Conservation (phyloP, 768 basidiomycete species). For the Crassisporium funariophilum region DNA sequence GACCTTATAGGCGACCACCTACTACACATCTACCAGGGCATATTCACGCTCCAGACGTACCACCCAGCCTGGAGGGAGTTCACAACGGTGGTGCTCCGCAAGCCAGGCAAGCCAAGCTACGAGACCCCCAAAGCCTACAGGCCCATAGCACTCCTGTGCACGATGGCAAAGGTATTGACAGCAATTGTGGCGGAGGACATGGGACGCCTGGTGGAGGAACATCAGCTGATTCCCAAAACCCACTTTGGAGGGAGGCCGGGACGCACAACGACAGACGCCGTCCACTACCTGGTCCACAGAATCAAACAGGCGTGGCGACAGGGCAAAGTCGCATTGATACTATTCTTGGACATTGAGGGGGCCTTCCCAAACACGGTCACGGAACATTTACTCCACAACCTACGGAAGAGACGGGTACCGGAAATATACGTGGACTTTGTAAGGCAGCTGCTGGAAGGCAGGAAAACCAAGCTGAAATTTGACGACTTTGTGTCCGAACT, state of each 20-base stretch:
- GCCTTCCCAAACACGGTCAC: slow-evolving; percentile 40
- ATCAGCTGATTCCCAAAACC: slow-evolving; percentile 25
- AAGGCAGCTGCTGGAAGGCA: neutral
- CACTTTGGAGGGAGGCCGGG: slow-evolving; percentile 42
- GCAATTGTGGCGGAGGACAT: neutral
- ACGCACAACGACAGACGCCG: slow-evolving; percentile 33
- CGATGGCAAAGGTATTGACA: neutral
- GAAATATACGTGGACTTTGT: slow-evolving; percentile 16
- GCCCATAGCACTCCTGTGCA: slow-evolving; percentile 4
- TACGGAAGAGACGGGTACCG: slow-evolving; percentile 26
- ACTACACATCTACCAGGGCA: neutral
- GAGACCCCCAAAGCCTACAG: slow-evolving; percentile 2
- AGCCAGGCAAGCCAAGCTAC: slow-evolving; percentile 8
- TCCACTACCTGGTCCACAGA: slow-evolving; percentile 29
- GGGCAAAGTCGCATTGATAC: slow-evolving; percentile 29
- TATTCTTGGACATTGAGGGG: slow-evolving; percentile 43
- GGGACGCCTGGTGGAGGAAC: slow-evolving; percentile 18
- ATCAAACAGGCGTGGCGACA: slow-evolving; percentile 38
- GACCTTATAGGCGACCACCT: neutral
- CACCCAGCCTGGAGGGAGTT: neutral
- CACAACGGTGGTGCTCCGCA: neutral
- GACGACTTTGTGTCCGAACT: neutral
- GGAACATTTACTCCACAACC: slow-evolving; percentile 28
- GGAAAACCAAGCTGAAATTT: neutral
- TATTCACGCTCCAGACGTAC: too few species aligned